Conservation (phyloP, 2,329 filamentous ascomycete genomes). For the Fusarium austroafricanum region DNA sequence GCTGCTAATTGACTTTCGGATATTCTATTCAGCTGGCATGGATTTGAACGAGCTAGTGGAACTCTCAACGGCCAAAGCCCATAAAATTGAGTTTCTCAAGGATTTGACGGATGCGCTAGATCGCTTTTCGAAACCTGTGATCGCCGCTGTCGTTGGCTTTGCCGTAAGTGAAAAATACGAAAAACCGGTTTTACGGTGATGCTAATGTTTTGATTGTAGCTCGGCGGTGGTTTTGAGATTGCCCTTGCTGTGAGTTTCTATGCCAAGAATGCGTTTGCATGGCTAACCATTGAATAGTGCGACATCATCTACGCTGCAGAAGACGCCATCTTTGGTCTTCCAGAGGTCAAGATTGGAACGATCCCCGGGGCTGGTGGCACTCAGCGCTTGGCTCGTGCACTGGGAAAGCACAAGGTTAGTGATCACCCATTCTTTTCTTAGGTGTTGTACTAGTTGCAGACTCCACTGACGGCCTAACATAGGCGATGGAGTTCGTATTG, state of each 20-base stretch:
- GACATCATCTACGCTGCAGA: constrained; percentile 51
- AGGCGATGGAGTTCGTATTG: constrained; percentile 36
- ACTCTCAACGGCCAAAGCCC: constrained; percentile 27
- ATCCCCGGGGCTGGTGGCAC: constrained; percentile 52
- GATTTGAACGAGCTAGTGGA: constrained; percentile 33
- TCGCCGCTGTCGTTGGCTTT: constrained; percentile 34
- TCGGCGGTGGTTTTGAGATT: constrained; percentile 38
- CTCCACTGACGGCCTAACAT: not conserved
- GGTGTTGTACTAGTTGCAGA: too few relatives aligned
- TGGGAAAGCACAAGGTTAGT: constrained; percentile 50
- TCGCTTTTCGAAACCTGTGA: constrained; percentile 27
- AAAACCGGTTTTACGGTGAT: accelerated
- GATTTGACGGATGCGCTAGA: constrained; percentile 32
- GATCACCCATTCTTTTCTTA: not conserved
- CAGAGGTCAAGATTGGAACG: constrained; percentile 51
- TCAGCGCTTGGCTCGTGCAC: constrained; percentile 47
- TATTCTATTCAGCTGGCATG: constrained; percentile 23
- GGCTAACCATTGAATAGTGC: constrained; percentile 35
- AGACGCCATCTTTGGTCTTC: constrained; percentile 49
- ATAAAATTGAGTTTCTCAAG: constrained; percentile 27
- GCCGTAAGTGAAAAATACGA: constrained; percentile 1
- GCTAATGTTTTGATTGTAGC: constrained; percentile 6
- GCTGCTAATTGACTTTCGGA: not conserved
- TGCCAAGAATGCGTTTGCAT: too few relatives aligned
- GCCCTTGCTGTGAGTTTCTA: constrained; percentile 31